Evolutionary conservation across 371 early-diverging fungal genomes (phyloP).

Genomic region (Basidiobolus meristosporus): DNA sequence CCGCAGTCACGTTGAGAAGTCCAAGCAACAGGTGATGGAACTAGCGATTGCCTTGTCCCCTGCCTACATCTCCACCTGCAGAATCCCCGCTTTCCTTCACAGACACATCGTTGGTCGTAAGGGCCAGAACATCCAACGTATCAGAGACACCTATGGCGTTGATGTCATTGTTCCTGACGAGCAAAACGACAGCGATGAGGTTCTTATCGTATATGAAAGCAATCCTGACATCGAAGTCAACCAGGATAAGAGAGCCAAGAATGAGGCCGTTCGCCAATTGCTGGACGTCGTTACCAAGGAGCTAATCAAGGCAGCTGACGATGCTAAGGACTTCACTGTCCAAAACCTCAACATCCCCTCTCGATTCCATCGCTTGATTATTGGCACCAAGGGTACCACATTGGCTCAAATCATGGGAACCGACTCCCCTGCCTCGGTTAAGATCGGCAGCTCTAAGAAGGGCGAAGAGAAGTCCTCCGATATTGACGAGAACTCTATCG

Average conservation of each 20-base stretch:
- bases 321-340: slow-evolving; percentile 45
- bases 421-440: slow-evolving; percentile 41
- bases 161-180: slow-evolving; percentile 54
- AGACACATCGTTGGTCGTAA: slow-evolving; percentile 58
- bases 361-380: slow-evolving; percentile 56
- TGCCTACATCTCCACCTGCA: not conserved
- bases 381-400: slow-evolving; percentile 51
- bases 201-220: slow-evolving; percentile 51
- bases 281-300: slow-evolving; percentile 42
- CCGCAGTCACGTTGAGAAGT: slow-evolving; percentile 24
- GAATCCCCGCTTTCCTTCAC: slow-evolving; percentile 51
- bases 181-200: slow-evolving; percentile 30
- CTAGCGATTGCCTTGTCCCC: slow-evolving; percentile 16
- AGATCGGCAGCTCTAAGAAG: slow-evolving; percentile 30
- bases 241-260: slow-evolving; percentile 17
- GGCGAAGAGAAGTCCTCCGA: slow-evolving; percentile 6
- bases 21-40: slow-evolving; percentile 19
- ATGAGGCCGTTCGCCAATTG: slow-evolving; percentile 30
- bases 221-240: slow-evolving; percentile 18
- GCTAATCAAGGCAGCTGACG: slow-evolving; percentile 30
- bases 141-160: slow-evolving; percentile 35
- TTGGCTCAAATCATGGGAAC: slow-evolving; percentile 36
- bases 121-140: slow-evolving; percentile 51
- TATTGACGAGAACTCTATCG: slow-evolving; percentile 23
- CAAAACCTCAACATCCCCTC: slow-evolving; percentile 36